Evolutionary conservation across 148 eudicot genomes (phyloP).

Genomic region (Nepenthes gracilis): DNA sequence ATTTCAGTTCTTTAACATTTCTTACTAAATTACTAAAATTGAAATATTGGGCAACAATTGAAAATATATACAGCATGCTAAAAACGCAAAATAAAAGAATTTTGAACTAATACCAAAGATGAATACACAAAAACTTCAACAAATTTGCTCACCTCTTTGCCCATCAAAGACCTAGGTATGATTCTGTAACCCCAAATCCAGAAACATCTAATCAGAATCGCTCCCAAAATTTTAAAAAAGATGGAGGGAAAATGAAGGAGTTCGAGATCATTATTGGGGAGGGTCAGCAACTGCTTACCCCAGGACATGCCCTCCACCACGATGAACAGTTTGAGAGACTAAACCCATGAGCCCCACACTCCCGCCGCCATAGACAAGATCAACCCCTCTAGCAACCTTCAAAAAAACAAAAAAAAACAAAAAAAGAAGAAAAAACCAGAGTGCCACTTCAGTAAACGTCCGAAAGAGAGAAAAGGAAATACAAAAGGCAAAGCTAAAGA

Average conservation of each 20-base stretch:
- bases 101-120: too few species aligned
- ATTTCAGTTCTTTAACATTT: too few species aligned
- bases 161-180: conserved; percentile 7
- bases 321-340: conserved; percentile 7
- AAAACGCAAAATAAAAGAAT: not conserved
- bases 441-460: too few species aligned
- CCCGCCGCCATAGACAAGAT: conserved; percentile 13
- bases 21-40: too few species aligned
- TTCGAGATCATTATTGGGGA: not conserved
- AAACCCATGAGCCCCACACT: conserved; percentile 10
- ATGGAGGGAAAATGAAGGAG: not conserved
- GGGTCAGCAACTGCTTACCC: not conserved
- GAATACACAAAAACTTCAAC: too few species aligned
- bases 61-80: too few species aligned
- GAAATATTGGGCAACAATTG: too few species aligned
- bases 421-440: not conserved
- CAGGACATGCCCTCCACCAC: conserved; percentile 10
- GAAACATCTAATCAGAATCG: not conserved
- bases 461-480: not conserved
- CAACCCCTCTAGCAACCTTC: conserved; percentile 8
- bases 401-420: not conserved
- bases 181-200: conserved; percentile 2
- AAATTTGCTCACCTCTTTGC: conserved; percentile 7
- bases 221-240: not conserved
- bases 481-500: not conserved